Percentiles rank a stretch among this genome's conserved stretches.
Evolutionary conservation across 306 rosid genomes (phyloP).

Genomic region (Fragaria ananassa): DNA sequence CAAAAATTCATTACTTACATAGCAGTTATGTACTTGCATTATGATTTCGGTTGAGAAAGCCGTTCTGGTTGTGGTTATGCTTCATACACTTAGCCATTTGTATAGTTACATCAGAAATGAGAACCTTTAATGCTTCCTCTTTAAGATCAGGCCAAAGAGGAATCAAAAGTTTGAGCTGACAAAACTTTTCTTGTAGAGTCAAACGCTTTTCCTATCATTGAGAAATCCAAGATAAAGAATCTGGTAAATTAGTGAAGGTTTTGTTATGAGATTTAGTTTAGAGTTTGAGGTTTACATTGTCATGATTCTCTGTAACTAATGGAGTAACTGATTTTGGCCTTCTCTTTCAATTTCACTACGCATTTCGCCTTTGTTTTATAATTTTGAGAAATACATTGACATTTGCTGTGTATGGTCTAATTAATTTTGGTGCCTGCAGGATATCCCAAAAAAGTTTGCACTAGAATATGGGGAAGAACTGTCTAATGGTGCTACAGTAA

Average conservation of each 20-base stretch:
- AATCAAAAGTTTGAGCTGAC: background rate
- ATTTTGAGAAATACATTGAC: background rate
- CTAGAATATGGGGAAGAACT: slow-evolving; percentile 5
- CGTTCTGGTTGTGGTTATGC: background rate
- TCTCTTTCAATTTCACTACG: background rate
- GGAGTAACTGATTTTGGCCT: background rate
- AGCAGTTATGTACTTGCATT: background rate
- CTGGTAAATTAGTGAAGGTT: background rate
- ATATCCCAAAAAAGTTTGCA: slow-evolving; percentile 15
- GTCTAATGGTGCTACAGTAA: slow-evolving; percentile 1
- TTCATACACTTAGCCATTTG: background rate
- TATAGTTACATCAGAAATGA: background rate
- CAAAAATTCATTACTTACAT: background rate
- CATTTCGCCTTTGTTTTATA: background rate
- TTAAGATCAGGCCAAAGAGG: background rate
- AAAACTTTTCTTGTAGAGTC: background rate
- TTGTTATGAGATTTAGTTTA: background rate
- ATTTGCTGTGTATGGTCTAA: background rate
- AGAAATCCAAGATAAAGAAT: background rate
- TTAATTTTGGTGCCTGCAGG: slow-evolving; percentile 9
- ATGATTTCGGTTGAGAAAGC: background rate
- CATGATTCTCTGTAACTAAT: background rate
- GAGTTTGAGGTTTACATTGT: background rate
- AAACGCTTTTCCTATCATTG: background rate
- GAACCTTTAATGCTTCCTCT: background rate